Evolutionary conservation across 1,284 basidiomycete species (phyloP), one percentile per base, ranked within the genome.

Genomic region (Pascua sp.): DNA sequence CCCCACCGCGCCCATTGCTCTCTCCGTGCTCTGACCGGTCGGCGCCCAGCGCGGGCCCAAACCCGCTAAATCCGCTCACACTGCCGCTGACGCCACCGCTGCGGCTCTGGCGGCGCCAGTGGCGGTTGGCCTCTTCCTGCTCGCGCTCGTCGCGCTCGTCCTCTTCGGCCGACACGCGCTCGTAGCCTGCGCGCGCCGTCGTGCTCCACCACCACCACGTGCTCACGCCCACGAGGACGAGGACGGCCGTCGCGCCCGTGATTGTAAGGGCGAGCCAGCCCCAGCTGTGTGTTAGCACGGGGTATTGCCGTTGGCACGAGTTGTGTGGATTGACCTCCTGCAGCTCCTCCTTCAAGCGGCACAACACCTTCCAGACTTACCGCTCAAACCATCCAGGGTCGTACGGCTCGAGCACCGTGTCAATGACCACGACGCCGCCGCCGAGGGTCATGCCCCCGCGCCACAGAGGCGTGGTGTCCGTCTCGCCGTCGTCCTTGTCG

Each of bases 351-450:
- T n/a, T n/a, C n/a, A n/a, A n/a, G n/a, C n/a, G n/a, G n/a, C n/a
- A n/a, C 16, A 17, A 17, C 12, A 49, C 12, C 24, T 42, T 32
- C 24, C 7, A 48, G n/a, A n/a, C 55, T 43, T 41, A 59, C 46
- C 83, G 80, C 51, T 82, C 76, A 82, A 86, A 90, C 89, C 88
- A 90, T 13, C 85, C 81, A 0, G 95, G 91, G 60, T 86, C 79
- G 73, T 94, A 98, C 16, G 95, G 95, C 41, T 86, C 69, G 44
- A 98, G 79, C 10, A 97, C 81, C 24, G 82, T 80, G 78, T 97
- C 90, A 61, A 98, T 87, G 73, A 88, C 83, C 56, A 98, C 82
- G 32, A 98, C 90, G 5, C 96, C 95, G 2, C 93, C 92, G 1
- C 78, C 80, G 9, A 77, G 64, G 0, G 73, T 72, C 67, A 80